Evolutionary conservation across 176 grass and related monocot species (phyloP), one percentile per base, ranked within the genome.

Genomic region (Triticum timopheevii): DNA sequence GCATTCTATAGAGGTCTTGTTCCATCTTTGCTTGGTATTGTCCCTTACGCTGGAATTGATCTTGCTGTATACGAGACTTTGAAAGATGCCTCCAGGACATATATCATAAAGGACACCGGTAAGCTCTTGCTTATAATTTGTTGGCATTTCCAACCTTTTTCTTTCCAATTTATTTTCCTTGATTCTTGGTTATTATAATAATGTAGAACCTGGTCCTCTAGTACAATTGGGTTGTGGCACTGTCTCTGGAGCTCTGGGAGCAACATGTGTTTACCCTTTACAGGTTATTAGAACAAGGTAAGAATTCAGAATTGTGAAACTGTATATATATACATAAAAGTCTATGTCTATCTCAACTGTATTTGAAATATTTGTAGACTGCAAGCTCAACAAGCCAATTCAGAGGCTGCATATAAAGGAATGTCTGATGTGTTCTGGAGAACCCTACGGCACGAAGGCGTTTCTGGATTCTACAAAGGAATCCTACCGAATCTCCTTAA

Each of bases 251-350:
- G 84, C 93, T 89, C 88, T 98, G 86, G 96, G 96, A 65, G 96
- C 96, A 23, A 92, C 93, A 87, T 98, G 93, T 89, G 96, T 95
- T 78, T 98, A 98, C 80, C 96, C 96, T 80, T 93, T 98, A 87
- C 96, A 98, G 84, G 96, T 98, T 69, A 98, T 98, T 64, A 93
- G 96, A 92, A 98, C 96, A 65, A 98, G 96, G 96, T 98, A 87
- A 73, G 10, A 69, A 34, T 56, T 77, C 28, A 33, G 1, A 56
- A 82, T 68, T 65, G 62, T 85, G 3, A 63, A 68, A 25, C 19
- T 68, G 69, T 90, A 38, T 73, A 58, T 54, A 19, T 54, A 11
- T 1, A 58, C 33, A 64, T 27, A 73, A 65, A 78, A 40, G 27
- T 47, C 13, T 78, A 27, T 73, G 56, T 75, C 28, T 82, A 11